Base-by-base conservation (phyloP, 805 yeast genomes). In the Yarrowia deformans region DNA sequence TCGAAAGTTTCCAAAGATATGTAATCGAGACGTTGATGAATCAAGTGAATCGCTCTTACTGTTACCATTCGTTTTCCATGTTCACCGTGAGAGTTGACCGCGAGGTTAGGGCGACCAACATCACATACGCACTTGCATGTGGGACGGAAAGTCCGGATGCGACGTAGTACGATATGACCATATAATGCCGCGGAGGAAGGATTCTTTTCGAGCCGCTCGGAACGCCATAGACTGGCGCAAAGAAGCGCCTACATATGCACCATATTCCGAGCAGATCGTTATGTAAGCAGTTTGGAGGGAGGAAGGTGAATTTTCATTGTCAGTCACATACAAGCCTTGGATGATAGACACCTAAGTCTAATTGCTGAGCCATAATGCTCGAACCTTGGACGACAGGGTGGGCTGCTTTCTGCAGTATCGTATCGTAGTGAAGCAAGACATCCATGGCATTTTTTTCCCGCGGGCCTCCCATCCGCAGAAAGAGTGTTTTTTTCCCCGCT, bases 91-190 rank as follows among this genome's bases (percentile, higher is more conserved):
- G 39, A 3, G 2, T 12, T 3, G 14, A n/a, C 19, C 29, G 9
- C 16, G 19, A 45, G 14, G 42, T 54, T 8, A 29, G 40, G 55
- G 14, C 40, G 35, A 3, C 45, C 60, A 54, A 54, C 60, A 54
- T 54, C 45, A 18, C 58, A 54, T 10, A 50, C 56, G 56, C 56
- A 18, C 56, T 23, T 19, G 60, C 60, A 54, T 39, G 45, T 39
- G 58, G 45, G 60, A 19, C 60, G 60, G 60, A 19, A 54, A 54
- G 45, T 54, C 35, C 60, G 45, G 60, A 54, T 54, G 60, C 23
- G 60, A 54, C 60, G 42, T 39, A 35, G 58, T 35, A 35, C 34
- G 60, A 54, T 37, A 52, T 18, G 39, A 32, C 54, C 23, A 32
- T 37, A 39, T 39, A 54, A 54, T 54, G 60, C 45, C 60, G 60